phyloP scores from a whole-genome alignment of 441 rosid species.

The Arabidopsis hybrid region DNA sequence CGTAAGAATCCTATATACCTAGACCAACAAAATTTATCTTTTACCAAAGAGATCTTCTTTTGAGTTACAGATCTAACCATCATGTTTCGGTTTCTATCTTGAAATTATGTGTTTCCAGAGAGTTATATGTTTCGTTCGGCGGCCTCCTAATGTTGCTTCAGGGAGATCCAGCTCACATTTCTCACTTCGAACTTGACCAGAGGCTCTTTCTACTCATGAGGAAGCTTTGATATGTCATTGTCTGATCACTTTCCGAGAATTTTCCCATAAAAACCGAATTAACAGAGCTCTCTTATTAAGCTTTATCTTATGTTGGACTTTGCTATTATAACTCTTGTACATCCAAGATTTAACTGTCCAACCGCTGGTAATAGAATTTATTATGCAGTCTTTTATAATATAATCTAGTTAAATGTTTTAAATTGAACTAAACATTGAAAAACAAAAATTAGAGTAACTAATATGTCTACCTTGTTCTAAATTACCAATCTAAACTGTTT shows the following conservation, averaged over 20 bases:
- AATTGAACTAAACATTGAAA: too few species aligned
- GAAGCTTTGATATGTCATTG: constrained; percentile 54
- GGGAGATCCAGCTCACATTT: constrained; percentile 80
- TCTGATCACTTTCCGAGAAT: neutral
- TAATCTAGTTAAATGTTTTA: too few species aligned
- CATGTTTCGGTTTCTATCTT: neutral
- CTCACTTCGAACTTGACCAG: constrained; percentile 84
- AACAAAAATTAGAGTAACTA: too few species aligned
- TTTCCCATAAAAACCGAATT: neutral
- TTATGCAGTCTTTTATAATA: too few species aligned
- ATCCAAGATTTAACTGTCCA: neutral
- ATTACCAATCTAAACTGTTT: too few species aligned
- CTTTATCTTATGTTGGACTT: constrained; percentile 16
- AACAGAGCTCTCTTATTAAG: neutral
- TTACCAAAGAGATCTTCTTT: neutral
- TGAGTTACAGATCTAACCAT: neutral
- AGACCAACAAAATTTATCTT: neutral
- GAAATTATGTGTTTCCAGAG: constrained; percentile 52
- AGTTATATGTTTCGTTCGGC: constrained; percentile 80
- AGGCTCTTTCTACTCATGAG: constrained; percentile 82
- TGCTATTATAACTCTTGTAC: constrained; percentile 15
- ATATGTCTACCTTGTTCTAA: too few species aligned
- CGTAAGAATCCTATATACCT: constrained; percentile 52
- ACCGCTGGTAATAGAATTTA: too few species aligned
- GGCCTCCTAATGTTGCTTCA: constrained; percentile 87